phyloP scores from a whole-genome alignment of 768 basidiomycete genomes.

The Mrakia gelida region DNA sequence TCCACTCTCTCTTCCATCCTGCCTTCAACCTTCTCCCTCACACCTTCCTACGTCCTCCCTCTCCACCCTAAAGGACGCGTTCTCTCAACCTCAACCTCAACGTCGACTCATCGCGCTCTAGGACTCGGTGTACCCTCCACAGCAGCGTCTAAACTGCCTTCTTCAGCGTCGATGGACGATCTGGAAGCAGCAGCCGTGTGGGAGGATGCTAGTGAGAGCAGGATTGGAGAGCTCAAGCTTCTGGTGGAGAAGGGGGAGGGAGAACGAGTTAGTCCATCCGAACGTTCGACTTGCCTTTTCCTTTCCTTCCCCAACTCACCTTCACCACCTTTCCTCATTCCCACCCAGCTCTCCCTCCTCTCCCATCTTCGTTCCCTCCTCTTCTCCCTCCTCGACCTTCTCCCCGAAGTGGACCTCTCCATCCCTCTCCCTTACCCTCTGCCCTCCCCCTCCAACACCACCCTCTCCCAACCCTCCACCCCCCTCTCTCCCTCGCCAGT shows the following conservation, averaged over 20 bases:
- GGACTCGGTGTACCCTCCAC: neutral
- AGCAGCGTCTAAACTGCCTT: neutral
- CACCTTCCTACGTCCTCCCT: slow-evolving; percentile 4
- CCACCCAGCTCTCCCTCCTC: slow-evolving; percentile 60
- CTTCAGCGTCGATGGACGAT: neutral
- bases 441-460: slow-evolving; percentile 34
- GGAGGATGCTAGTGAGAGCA: slow-evolving; percentile 69
- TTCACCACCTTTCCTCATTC: slow-evolving; percentile 16
- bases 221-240: slow-evolving; percentile 74
- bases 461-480: slow-evolving; percentile 31
- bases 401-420: slow-evolving; percentile 72
- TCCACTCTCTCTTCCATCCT: slow-evolving; percentile 10
- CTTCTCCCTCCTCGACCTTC: slow-evolving; percentile 73
- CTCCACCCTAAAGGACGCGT: neutral
- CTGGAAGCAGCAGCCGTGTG: neutral
- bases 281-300: neutral
- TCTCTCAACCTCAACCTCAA: neutral
- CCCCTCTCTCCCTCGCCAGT: slow-evolving; percentile 35
- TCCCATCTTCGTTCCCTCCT: slow-evolving; percentile 60
- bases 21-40: neutral
- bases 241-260: slow-evolving; percentile 77
- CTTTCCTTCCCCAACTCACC: neutral
- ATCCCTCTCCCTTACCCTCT: slow-evolving; percentile 52
- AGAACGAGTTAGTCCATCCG: slow-evolving; percentile 62
- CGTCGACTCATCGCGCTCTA: neutral